Conservation (phyloP, 1,139 yeast genomes). For the Suhomyces yuchorum region DNA sequence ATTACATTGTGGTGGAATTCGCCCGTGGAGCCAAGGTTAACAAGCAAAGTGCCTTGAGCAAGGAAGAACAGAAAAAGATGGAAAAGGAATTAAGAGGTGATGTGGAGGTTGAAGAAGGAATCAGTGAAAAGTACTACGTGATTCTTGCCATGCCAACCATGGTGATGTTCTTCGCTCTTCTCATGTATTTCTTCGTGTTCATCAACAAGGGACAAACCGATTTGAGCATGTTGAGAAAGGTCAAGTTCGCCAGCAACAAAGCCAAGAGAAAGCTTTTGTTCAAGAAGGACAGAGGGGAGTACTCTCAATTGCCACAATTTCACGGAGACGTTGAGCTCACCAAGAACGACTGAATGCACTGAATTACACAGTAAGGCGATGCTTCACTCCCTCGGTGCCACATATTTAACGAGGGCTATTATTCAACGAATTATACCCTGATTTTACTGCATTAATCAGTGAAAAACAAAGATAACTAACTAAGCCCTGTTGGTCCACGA, state of each 20-base stretch:
- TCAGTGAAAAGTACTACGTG: conserved; percentile 67
- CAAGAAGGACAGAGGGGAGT: conserved; percentile 20
- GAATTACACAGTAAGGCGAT: no score
- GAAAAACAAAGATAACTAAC: not conserved
- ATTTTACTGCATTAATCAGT: not conserved
- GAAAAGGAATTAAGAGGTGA: conserved; percentile 30
- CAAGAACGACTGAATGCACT: conserved; percentile 15
- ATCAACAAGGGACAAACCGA: conserved; percentile 50
- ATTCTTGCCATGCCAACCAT: conserved; percentile 72
- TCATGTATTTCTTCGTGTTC: conserved; percentile 64
- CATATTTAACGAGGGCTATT: not conserved
- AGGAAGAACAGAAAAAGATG: conserved; percentile 39
- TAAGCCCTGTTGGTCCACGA: not conserved
- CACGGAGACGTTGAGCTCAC: conserved; percentile 20
- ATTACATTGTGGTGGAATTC: conserved; percentile 59
- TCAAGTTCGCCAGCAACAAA: conserved; percentile 48
- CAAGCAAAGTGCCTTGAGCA: conserved; percentile 57
- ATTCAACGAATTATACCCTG: not conserved
- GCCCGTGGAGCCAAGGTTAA: conserved; percentile 59
- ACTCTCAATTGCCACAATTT: conserved; percentile 34
- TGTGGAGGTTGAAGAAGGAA: conserved; percentile 57
- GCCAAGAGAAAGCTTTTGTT: conserved; percentile 38
- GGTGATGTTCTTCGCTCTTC: conserved; percentile 59
- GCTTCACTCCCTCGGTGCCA: not conserved
- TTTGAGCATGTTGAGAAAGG: conserved; percentile 52